Conservation (phyloP, 2,329 filamentous ascomycete genomes). For the Mycosphaerella sp. region DNA sequence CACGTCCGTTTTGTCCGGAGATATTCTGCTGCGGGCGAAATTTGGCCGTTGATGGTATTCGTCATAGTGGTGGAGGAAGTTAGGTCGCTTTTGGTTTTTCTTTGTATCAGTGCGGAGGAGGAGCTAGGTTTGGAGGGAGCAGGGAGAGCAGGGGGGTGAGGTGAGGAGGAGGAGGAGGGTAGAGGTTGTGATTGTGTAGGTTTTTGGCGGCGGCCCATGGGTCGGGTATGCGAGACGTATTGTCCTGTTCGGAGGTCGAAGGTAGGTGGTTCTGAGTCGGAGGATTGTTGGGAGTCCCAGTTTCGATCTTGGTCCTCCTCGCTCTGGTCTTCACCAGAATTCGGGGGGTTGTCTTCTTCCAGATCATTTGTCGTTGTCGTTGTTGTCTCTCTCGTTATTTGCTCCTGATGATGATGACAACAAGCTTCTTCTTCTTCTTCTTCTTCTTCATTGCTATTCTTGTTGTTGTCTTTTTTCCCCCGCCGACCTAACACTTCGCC, state of each 20-base stretch:
- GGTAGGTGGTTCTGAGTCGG: slow-evolving; percentile 61
- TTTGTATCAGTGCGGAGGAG: slow-evolving; percentile 54
- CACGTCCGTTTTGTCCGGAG: slow-evolving; percentile 77
- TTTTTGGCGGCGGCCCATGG: slow-evolving; percentile 48
- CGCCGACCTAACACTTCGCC: slow-evolving; percentile 61
- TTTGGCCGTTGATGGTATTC: slow-evolving; percentile 72
- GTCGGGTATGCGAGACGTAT: slow-evolving; percentile 71
- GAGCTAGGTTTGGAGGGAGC: too few relatives aligned
- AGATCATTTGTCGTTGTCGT: too few relatives aligned
- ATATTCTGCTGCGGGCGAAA: slow-evolving; percentile 89
- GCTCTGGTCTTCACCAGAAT: too few relatives aligned
- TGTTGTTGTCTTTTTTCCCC: too few relatives aligned
- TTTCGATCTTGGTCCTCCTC: slow-evolving; percentile 53
- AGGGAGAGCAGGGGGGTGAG: too few relatives aligned
- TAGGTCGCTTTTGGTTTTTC: slow-evolving; percentile 63
- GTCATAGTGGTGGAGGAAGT: too few relatives aligned
- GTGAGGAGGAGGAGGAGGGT: neutral
- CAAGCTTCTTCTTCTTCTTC: neutral
- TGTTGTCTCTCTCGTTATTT: too few relatives aligned
- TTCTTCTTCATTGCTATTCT: too few relatives aligned
- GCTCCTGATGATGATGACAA: too few relatives aligned
- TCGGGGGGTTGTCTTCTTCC: too few relatives aligned
- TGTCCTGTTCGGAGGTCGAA: slow-evolving; percentile 87
- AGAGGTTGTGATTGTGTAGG: neutral
- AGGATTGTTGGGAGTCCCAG: slow-evolving; percentile 44